phyloP scores from a whole-genome alignment of 192 early-diverging fungal species.

The Powellomyces hirtus region DNA sequence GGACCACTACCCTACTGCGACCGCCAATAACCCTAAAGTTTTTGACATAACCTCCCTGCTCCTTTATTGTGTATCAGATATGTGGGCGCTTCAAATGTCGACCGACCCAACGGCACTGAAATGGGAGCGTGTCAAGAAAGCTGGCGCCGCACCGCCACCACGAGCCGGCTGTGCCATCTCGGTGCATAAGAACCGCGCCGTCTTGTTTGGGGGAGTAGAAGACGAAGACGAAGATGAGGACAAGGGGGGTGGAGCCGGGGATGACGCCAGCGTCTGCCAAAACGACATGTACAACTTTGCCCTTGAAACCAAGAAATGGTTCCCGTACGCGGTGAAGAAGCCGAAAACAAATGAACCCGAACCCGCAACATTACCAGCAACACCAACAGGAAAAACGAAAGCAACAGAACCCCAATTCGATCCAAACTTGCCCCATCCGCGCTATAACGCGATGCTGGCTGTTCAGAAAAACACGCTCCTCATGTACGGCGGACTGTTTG shows the following conservation, averaged over 20 bases:
- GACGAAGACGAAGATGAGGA: conserved; percentile 53
- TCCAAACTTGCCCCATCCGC: conserved; percentile 45
- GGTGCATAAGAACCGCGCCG: conserved; percentile 55
- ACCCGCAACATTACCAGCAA: background rate
- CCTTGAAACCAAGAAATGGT: conserved; percentile 62
- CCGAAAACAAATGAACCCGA: conserved; percentile 31
- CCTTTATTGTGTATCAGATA: conserved; percentile 19
- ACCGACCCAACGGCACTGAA: conserved; percentile 50
- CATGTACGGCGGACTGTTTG: conserved; percentile 66
- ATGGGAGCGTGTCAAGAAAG: conserved; percentile 66
- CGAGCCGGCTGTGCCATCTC: conserved; percentile 56
- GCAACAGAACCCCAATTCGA: background rate
- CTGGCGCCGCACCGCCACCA: conserved; percentile 38
- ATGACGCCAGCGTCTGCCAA: conserved; percentile 62
- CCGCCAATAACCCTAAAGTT: background rate
- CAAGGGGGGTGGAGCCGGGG: too few relatives aligned
- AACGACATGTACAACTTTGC: conserved; percentile 61
- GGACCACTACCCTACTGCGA: too few relatives aligned
- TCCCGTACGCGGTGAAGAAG: conserved; percentile 53
- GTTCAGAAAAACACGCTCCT: conserved; percentile 54
- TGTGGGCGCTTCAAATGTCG: conserved; percentile 60
- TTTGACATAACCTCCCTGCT: too few relatives aligned
- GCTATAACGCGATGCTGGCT: conserved; percentile 69
- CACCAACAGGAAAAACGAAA: background rate
- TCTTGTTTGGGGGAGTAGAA: conserved; percentile 63